phyloP scores from a whole-genome alignment of 768 basidiomycete genomes.

The Suillus paluster region DNA sequence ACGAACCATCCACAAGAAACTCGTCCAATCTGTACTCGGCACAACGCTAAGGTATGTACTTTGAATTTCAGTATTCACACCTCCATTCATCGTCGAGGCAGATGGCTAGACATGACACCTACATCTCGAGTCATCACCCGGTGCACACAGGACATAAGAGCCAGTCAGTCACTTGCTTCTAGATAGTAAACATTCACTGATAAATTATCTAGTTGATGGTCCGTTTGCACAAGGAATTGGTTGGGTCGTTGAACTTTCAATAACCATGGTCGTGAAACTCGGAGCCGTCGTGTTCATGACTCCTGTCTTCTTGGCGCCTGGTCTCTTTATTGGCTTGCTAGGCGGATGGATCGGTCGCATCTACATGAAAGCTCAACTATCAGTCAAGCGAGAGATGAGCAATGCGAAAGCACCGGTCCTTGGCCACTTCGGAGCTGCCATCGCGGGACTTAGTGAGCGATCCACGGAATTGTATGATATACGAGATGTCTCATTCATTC shows the following conservation, averaged over 20 bases:
- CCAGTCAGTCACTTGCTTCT: slow-evolving; percentile 21
- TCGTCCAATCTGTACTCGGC: slow-evolving; percentile 58
- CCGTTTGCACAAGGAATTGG: slow-evolving; percentile 31
- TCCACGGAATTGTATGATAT: neutral
- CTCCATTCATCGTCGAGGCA: slow-evolving; percentile 35
- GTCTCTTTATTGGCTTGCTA: slow-evolving; percentile 36
- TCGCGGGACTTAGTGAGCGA: slow-evolving; percentile 49
- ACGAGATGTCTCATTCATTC: neutral
- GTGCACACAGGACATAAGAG: slow-evolving; percentile 65
- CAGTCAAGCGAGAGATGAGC: slow-evolving; percentile 60
- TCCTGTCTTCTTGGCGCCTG: slow-evolving; percentile 46
- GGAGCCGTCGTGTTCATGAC: slow-evolving; percentile 40
- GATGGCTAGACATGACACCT: slow-evolving; percentile 56
- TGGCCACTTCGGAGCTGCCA: slow-evolving; percentile 55
- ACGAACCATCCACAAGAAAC: slow-evolving; percentile 51
- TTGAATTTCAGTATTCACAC: slow-evolving; percentile 22
- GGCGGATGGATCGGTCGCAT: slow-evolving; percentile 51
- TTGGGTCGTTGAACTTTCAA: slow-evolving; percentile 34
- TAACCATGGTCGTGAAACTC: slow-evolving; percentile 41
- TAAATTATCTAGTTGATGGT: slow-evolving; percentile 36
- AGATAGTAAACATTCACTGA: slow-evolving; percentile 1
- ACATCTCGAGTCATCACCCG: slow-evolving; percentile 66
- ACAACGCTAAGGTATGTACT: slow-evolving; percentile 63
- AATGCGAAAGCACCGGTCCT: slow-evolving; percentile 53
- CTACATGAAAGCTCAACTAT: slow-evolving; percentile 60